phyloP scores from a whole-genome alignment of 2,329 filamentous ascomycete species.

The Allantophomopsis cytisporea region DNA sequence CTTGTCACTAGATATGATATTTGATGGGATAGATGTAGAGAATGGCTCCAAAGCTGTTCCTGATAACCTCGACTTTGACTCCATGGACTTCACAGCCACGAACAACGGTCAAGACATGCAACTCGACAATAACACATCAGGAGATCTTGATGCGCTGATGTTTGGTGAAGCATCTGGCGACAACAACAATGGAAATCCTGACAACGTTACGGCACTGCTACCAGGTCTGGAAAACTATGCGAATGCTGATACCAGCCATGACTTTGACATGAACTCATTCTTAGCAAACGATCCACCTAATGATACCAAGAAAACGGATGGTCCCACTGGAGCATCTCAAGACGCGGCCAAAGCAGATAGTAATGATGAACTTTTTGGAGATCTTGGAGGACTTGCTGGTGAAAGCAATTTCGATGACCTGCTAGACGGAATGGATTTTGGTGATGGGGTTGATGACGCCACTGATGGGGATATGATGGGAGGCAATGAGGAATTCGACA shows the following conservation, averaged over 20 bases:
- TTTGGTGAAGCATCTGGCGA: conserved; percentile 8
- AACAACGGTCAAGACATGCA: conserved; percentile 5
- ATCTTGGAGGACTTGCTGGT: conserved; percentile 31
- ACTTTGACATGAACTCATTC: conserved; percentile 8
- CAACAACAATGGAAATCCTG: conserved; percentile 2
- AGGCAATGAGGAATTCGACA: conserved; percentile 13
- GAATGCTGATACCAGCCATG: conserved; percentile 14
- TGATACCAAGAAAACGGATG: conserved; percentile 7
- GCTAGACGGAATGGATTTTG: conserved; percentile 10
- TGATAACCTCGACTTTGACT: conserved; percentile 11
- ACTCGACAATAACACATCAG: conserved; percentile 7
- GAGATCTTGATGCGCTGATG: conserved; percentile 5
- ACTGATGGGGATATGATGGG: conserved; percentile 9
- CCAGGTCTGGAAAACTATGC: conserved; percentile 26
- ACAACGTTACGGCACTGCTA: conserved; percentile 20
- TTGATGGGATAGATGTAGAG: conserved; percentile 9
- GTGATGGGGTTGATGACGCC: conserved; percentile 7
- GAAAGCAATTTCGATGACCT: conserved; percentile 16
- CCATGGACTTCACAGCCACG: conserved; percentile 11
- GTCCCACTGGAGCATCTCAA: conserved; percentile 5
- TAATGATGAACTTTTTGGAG: conserved; percentile 35
- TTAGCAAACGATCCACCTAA: conserved; percentile 6
- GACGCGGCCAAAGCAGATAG: conserved; percentile 15
- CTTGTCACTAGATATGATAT: conserved; percentile 14
- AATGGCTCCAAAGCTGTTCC: conserved; percentile 6